phyloP scores from a whole-genome alignment of 345 rosid genomes.

The Bruguiera sexangula region DNA sequence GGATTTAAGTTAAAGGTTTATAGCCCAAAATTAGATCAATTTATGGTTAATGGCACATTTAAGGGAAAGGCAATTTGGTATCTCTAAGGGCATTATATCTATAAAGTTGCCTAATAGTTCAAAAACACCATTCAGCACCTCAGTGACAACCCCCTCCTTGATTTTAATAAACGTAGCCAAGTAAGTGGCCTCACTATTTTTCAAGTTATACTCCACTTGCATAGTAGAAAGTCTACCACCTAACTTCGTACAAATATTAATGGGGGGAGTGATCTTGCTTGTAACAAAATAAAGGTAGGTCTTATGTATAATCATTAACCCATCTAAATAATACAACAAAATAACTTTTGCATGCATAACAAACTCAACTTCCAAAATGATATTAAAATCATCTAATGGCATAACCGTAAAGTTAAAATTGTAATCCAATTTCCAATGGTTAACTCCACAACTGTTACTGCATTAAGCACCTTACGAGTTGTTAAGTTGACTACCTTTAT shows the following conservation, averaged over 20 bases:
- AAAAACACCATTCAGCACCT: background rate
- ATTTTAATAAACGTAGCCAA: background rate
- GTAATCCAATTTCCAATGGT: background rate
- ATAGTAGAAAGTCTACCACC: background rate
- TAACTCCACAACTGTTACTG: no score
- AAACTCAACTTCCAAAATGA: no score
- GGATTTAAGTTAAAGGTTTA: background rate
- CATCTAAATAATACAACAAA: no score
- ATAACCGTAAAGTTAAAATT: no score
- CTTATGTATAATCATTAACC: no score
- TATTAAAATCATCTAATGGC: background rate
- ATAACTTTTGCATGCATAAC: background rate
- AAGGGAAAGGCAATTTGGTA: background rate
- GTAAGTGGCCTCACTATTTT: background rate
- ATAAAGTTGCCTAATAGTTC: background rate
- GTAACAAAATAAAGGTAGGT: no score
- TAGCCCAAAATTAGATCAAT: background rate
- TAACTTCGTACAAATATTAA: no score
- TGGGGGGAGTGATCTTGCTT: no score
- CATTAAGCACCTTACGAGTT: no score
- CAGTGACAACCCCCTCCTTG: background rate
- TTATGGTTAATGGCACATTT: background rate
- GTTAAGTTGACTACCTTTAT: no score
- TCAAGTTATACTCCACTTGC: background rate
- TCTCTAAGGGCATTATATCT: background rate